These are phyloP conservation scores for Lithospermum erythrorhizon DNA, from an alignment of 257 asterid species.

Conservation along the genomic window DNA sequence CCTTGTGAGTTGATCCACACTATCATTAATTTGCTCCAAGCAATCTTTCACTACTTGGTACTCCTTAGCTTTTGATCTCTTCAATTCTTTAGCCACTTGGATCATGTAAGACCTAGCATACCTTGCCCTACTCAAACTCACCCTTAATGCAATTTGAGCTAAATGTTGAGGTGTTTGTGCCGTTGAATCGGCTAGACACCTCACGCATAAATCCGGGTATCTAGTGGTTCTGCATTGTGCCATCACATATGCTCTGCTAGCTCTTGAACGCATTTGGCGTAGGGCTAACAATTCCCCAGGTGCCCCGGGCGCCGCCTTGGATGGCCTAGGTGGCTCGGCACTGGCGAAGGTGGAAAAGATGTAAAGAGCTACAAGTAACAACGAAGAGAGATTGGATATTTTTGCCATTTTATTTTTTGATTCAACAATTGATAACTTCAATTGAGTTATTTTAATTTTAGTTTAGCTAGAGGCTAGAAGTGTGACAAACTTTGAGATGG, in stretches of 20 bases:
- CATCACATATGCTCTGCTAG: slow-evolving; percentile 30
- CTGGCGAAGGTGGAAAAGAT: slow-evolving; percentile 4
- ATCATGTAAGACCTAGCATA: slow-evolving; percentile 36
- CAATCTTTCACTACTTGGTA: slow-evolving; percentile 40
- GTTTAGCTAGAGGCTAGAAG: background rate
- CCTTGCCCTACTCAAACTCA: slow-evolving; percentile 38
- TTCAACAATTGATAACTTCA: background rate
- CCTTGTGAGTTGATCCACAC: slow-evolving; percentile 42
- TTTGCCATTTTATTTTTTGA: background rate
- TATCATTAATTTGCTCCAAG: slow-evolving; percentile 51
- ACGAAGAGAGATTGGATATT: slow-evolving; percentile 15
- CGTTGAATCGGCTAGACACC: slow-evolving; percentile 18
- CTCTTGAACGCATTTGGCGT: slow-evolving; percentile 16
- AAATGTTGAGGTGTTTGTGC: slow-evolving; percentile 28
- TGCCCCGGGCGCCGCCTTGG: background rate
- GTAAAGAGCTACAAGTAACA: slow-evolving; percentile 16
- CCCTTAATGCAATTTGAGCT: slow-evolving; percentile 43
- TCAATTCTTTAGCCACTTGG: slow-evolving; percentile 30
- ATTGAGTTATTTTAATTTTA: background rate
- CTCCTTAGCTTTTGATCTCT: slow-evolving; percentile 22
- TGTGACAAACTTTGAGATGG: slow-evolving; percentile 4
- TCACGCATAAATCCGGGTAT: slow-evolving; percentile 31
- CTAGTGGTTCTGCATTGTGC: slow-evolving; percentile 34
- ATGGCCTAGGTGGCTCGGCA: slow-evolving; percentile 4
- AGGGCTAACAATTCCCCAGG: background rate